Evolutionary conservation across 805 yeast genomes (phyloP).

Genomic region (Saturnispora zaruensis): DNA sequence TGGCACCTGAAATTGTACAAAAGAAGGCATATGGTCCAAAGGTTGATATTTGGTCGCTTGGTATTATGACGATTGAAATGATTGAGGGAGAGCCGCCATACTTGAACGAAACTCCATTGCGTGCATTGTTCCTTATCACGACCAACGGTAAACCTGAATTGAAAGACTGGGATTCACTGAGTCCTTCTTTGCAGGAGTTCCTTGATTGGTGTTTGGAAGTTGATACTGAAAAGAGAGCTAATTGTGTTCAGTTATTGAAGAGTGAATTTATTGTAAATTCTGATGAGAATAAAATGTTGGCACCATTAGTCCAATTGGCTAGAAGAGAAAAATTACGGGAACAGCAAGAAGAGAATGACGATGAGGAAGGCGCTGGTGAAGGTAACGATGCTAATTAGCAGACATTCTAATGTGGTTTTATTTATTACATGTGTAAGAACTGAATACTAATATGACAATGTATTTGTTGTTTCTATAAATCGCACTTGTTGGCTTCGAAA

Average conservation of each 20-base stretch:
- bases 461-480: not conserved
- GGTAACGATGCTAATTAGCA: not conserved
- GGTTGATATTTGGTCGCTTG: conserved; percentile 77
- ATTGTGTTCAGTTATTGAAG: conserved; percentile 61
- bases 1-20: conserved; percentile 82
- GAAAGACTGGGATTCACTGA: conserved; percentile 64
- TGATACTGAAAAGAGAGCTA: conserved; percentile 70
- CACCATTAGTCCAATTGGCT: conserved; percentile 70
- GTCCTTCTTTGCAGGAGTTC: conserved; percentile 57
- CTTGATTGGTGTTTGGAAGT: conserved; percentile 75
- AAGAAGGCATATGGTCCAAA: conserved; percentile 76
- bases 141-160: conserved; percentile 76
- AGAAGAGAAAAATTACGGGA: conserved; percentile 48
- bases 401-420: not conserved
- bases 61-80: conserved; percentile 84
- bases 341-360: conserved; percentile 12
- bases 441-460: not conserved
- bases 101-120: conserved; percentile 68
- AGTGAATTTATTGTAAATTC: conserved; percentile 59
- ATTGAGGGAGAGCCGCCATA: conserved; percentile 83
- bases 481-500: too few species aligned
- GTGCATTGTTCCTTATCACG: conserved; percentile 68
- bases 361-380: not conserved
- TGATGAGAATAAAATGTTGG: conserved; percentile 51
- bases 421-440: not conserved